Conservation (phyloP, 2,329 filamentous ascomycete species). For the Chaetomium sp. region DNA sequence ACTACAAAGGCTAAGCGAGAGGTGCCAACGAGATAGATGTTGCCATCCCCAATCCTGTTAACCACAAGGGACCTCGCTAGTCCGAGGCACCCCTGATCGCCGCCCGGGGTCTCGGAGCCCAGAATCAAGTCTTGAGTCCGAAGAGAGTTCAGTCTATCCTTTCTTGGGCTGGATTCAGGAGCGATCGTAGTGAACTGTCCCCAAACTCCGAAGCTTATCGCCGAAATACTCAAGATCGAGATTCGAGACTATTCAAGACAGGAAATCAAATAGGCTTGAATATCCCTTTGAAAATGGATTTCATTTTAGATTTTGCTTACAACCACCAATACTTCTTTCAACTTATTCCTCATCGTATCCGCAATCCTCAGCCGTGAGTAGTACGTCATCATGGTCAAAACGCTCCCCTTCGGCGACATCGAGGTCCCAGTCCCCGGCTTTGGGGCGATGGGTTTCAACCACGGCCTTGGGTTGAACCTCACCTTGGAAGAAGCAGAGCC, state of each 20-base stretch:
- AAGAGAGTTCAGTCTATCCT: too few relatives aligned
- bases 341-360: not conserved
- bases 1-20: too few relatives aligned
- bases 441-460: slow-evolving; percentile 3
- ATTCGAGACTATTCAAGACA: not conserved
- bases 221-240: slow-evolving; percentile 11
- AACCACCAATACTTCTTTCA: not conserved
- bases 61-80: too few relatives aligned
- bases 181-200: not conserved
- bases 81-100: too few relatives aligned
- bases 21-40: too few relatives aligned
- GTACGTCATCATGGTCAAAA: slow-evolving; percentile 1
- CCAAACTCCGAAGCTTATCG: not conserved
- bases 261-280: not conserved
- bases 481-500: slow-evolving; percentile 4
- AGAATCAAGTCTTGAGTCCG: too few relatives aligned
- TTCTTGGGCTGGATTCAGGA: not conserved
- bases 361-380: not conserved
- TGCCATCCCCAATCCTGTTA: too few relatives aligned
- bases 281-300: not conserved
- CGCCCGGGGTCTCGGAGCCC: too few relatives aligned
- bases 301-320: not conserved
- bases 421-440: slow-evolving; percentile 2
- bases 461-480: slow-evolving; percentile 1
- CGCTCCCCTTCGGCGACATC: slow-evolving; percentile 3